Evolutionary conservation across 139 green algal species (phyloP), one percentile per base, ranked within the genome.

Genomic region (Chlamydomonas sp.): DNA sequence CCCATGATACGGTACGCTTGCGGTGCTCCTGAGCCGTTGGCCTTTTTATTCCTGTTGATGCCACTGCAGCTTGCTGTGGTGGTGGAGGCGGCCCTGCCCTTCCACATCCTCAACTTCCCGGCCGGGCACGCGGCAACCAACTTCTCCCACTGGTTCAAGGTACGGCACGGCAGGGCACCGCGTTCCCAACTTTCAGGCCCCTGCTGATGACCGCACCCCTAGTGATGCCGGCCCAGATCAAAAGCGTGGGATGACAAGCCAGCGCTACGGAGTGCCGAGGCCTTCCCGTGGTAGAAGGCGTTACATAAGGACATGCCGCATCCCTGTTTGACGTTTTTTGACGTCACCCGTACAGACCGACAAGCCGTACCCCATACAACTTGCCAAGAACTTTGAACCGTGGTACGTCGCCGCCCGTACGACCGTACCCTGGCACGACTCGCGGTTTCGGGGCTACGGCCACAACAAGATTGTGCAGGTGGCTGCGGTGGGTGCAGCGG

Each of bases 401-500:
- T 95, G 93, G 93, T 93, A 92, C 78, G 88, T 94, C 76, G 89
- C 90, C 1, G 88, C 86, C 31, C 88, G 57, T 60, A 10, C 12
- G 7, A 31, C 14, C 57, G 74, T 72, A 4, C 90, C 87, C 20
- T 92, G 73, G n/a, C 93, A 94, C 63, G 93, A 95, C 63, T 80
- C 80, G 4, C 80, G 87, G 9, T 93, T 93, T 59, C 69, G 92
- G 1, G 92, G 92, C 31, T 95, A 95, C 63, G 92, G 92, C 74
- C 91, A 92, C 79, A 95, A 95, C 90, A 95, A 95, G 88, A 91
- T 93, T 16, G 8, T 78, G 17, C 71, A 86, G 82, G 82, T 86
- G 5, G 69, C 82, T 9, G 82, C 82, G 5, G 63, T 71, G 14
- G 66, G 63, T 7, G 82, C 82, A 2, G 7, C 71, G n/a, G 82